Conservation (phyloP, 495 filamentous ascomycete species). For the Penicillium canariense region DNA sequence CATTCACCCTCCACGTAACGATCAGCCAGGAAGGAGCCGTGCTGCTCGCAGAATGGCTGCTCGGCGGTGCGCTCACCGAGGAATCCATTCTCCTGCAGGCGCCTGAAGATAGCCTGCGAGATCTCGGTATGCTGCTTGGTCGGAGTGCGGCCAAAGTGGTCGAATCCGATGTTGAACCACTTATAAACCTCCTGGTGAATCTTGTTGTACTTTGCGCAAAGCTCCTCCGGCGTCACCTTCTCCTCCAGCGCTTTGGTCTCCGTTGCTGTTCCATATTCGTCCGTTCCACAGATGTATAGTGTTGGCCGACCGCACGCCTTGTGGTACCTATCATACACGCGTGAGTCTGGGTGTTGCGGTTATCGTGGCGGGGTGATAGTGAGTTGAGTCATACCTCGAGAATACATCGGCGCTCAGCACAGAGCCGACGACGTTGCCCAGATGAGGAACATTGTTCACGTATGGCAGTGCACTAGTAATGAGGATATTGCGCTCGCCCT, state of each 20-base stretch:
- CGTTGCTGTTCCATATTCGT: slow-evolving; percentile 86
- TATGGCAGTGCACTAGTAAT: slow-evolving; percentile 68
- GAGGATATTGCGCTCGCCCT: slow-evolving; percentile 48
- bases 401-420: slow-evolving; percentile 84
- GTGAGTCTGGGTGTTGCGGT: slow-evolving; percentile 20
- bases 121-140: slow-evolving; percentile 82
- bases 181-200: slow-evolving; percentile 84
- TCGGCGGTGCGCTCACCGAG: slow-evolving; percentile 71
- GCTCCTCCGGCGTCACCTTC: slow-evolving; percentile 64
- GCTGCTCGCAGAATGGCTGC: slow-evolving; percentile 84
- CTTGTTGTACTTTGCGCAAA: slow-evolving; percentile 82
- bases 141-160: slow-evolving; percentile 81
- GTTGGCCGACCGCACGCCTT: slow-evolving; percentile 64
- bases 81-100: slow-evolving; percentile 76
- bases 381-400: slow-evolving; percentile 49
- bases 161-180: slow-evolving; percentile 84
- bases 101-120: slow-evolving; percentile 78
- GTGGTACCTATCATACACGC: slow-evolving; percentile 56
- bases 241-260: slow-evolving; percentile 75
- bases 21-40: slow-evolving; percentile 85
- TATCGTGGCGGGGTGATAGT: slow-evolving; percentile 2
- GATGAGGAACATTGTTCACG: slow-evolving; percentile 94
- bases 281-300: slow-evolving; percentile 56
- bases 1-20: slow-evolving; percentile 92
- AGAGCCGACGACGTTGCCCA: slow-evolving; percentile 90